Percentiles rank a stretch among this genome's conserved stretches.
Conservation (phyloP, 352 stramenopile genomes). For the Phytophthora capsici region DNA sequence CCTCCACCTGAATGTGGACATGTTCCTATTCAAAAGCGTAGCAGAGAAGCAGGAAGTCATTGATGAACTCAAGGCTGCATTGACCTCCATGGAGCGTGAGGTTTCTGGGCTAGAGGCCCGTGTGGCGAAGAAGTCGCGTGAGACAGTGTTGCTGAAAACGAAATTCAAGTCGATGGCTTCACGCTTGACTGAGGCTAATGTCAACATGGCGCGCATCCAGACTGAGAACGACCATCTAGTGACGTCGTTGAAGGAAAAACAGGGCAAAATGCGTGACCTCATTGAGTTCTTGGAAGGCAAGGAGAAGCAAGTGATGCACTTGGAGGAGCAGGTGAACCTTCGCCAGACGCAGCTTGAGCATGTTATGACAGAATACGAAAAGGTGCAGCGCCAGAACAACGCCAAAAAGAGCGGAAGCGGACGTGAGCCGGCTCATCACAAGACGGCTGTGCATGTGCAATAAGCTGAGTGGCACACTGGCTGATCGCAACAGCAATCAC, state of each 20-base stretch:
- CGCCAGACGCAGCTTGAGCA: slow-evolving; percentile 61
- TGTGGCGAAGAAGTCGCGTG: slow-evolving; percentile 58
- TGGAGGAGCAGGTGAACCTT: slow-evolving; percentile 64
- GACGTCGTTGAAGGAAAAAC: slow-evolving; percentile 59
- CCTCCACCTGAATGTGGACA: slow-evolving; percentile 67
- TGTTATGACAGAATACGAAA: slow-evolving; percentile 46
- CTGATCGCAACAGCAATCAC: slow-evolving; percentile 10
- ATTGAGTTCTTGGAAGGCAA: slow-evolving; percentile 70
- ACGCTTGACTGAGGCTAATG: slow-evolving; percentile 53
- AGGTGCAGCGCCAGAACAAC: slow-evolving; percentile 27
- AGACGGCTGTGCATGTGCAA: slow-evolving; percentile 15
- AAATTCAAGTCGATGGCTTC: slow-evolving; percentile 63
- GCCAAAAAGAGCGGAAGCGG: slow-evolving; percentile 24
- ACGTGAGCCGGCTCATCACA: slow-evolving; percentile 10
- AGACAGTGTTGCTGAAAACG: slow-evolving; percentile 63
- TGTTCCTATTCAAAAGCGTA: slow-evolving; percentile 80
- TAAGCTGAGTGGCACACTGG: slow-evolving; percentile 18
- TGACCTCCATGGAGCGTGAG: slow-evolving; percentile 75
- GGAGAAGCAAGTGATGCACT: slow-evolving; percentile 67
- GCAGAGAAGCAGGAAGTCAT: slow-evolving; percentile 69
- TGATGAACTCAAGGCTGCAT: slow-evolving; percentile 70
- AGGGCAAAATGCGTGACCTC: slow-evolving; percentile 60
- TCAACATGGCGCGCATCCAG: slow-evolving; percentile 57
- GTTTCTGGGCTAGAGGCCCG: slow-evolving; percentile 61
- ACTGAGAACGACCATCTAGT: slow-evolving; percentile 62